Conservation (phyloP, 306 rosid genomes). For the Cotoneaster glaucophyllus region DNA sequence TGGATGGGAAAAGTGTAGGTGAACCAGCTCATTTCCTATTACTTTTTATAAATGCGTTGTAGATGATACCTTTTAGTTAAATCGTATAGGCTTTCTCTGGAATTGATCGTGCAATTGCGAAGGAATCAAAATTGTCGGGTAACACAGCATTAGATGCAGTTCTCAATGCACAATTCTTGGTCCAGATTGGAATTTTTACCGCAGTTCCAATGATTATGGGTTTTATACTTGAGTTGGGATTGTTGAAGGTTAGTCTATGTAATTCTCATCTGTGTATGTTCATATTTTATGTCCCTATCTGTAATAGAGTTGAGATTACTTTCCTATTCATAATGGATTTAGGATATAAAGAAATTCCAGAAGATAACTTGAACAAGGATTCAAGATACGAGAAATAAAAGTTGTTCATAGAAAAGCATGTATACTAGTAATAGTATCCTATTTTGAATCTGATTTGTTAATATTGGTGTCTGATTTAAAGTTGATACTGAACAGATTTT, state of each 20-base stretch:
- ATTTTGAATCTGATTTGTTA: background rate
- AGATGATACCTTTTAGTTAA: constrained; percentile 6
- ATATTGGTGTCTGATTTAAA: background rate
- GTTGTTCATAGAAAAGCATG: too few species aligned
- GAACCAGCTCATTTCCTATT: background rate
- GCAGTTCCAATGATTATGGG: constrained; percentile 95
- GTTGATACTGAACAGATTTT: background rate
- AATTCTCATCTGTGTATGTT: background rate
- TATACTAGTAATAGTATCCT: background rate
- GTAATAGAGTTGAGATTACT: background rate
- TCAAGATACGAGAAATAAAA: background rate
- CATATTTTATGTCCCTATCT: background rate
- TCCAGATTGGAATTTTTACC: constrained; percentile 93
- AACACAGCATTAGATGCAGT: constrained; percentile 81
- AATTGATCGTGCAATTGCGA: constrained; percentile 58
- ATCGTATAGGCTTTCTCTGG: constrained; percentile 84
- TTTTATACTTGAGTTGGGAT: constrained; percentile 86
- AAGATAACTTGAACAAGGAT: background rate
- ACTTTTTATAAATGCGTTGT: background rate
- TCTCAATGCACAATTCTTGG: constrained; percentile 91
- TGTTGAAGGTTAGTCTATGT: constrained; percentile 64
- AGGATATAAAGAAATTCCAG: background rate
- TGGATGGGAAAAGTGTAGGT: background rate
- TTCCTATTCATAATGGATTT: background rate
- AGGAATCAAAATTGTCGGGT: constrained; percentile 47